phyloP scores from a whole-genome alignment of 2,329 filamentous ascomycete species.

The Blastomyces emzantsi region DNA sequence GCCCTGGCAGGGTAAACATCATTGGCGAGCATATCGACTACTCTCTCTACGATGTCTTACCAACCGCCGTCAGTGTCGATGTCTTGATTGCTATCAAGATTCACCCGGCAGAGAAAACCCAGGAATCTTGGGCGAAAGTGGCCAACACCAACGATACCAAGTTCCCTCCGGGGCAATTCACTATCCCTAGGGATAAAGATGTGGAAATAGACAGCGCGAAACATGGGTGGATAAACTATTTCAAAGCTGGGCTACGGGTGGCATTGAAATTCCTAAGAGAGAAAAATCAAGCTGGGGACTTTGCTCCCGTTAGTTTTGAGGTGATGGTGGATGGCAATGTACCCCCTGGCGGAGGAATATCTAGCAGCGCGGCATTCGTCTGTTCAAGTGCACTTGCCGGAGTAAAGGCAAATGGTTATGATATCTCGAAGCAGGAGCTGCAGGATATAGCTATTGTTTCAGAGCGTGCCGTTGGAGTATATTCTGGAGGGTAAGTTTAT shows the following conservation, averaged over 20 bases:
- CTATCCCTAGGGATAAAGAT: constrained; percentile 51
- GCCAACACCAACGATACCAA: constrained; percentile 67
- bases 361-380: constrained; percentile 88
- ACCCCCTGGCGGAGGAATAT: constrained; percentile 82
- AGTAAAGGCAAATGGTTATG: constrained; percentile 73
- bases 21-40: constrained; percentile 99
- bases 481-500: constrained; percentile 70
- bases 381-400: constrained; percentile 83
- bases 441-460: constrained; percentile 91
- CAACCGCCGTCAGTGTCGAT: constrained; percentile 90
- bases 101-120: constrained; percentile 29
- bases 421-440: constrained; percentile 82
- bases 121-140: constrained; percentile 60
- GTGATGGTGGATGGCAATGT: constrained; percentile 87
- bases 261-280: constrained; percentile 66
- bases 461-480: constrained; percentile 88
- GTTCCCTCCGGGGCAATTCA: constrained; percentile 68
- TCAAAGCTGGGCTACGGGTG: constrained; percentile 81
- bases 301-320: constrained; percentile 69
- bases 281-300: constrained; percentile 47
- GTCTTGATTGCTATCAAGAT: constrained; percentile 71
- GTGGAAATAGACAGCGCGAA: constrained; percentile 76
- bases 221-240: constrained; percentile 98
- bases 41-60: constrained; percentile 88
- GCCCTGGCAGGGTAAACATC: constrained; percentile 92